These are phyloP conservation scores for Camellia oleifera DNA, from an alignment of 179 eudicot genomes.

Conservation along the genomic window DNA sequence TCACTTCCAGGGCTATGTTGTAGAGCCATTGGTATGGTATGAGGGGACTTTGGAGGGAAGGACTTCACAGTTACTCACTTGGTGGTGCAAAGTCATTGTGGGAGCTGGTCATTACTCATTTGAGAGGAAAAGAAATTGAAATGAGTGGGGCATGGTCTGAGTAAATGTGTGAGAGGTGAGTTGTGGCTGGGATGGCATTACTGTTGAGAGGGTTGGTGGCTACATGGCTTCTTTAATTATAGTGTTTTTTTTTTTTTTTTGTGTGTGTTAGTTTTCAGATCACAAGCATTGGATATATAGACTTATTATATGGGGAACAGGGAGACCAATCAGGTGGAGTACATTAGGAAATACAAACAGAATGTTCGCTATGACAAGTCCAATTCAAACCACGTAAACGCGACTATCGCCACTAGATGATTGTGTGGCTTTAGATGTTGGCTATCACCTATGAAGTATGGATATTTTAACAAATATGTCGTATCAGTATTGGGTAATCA, in stretches of 20 bases:
- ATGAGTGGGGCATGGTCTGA: conserved; percentile 27
- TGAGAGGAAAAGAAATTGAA: conserved; percentile 1
- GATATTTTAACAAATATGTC: too few species aligned
- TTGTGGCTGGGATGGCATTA: conserved; percentile 18
- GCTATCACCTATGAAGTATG: too few species aligned
- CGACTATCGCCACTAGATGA: neutral
- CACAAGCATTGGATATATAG: neutral
- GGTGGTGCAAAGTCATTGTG: neutral
- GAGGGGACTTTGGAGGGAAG: neutral
- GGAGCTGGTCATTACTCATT: neutral
- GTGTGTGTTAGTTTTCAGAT: neutral
- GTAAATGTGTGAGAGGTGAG: conserved; percentile 33
- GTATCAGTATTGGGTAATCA: too few species aligned
- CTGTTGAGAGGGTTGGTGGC: conserved; percentile 14
- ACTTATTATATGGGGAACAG: neutral
- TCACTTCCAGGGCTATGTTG: conserved; percentile 21
- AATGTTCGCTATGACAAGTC: conserved; percentile 3
- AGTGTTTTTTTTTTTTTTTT: too few species aligned
- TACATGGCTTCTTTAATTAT: neutral
- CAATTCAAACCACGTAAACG: conserved; percentile 6
- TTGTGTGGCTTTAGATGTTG: neutral
- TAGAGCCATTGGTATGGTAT: conserved; percentile 13
- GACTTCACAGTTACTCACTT: conserved; percentile 10
- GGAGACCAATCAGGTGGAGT: neutral
- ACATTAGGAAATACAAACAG: neutral